Base-by-base conservation (phyloP, 1,284 basidiomycete species). In the Xanthoconium separans region DNA sequence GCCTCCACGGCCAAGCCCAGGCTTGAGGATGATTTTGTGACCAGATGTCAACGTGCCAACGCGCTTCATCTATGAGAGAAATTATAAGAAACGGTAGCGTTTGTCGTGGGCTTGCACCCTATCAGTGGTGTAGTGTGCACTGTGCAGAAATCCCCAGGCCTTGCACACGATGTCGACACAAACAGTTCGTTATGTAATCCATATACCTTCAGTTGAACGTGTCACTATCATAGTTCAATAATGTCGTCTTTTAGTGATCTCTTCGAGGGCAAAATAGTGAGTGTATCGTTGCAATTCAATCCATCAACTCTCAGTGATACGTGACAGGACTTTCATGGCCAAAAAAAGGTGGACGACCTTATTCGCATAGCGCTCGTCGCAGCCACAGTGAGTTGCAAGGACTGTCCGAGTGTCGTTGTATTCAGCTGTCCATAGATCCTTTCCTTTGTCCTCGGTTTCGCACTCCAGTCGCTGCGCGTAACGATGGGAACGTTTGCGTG, bases 301-400 rank as follows among this genome's bases (percentile, higher is more conserved):
- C 61, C 60, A 10, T 47, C 0, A 1, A 8, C 18, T 1, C 7
- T 50, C 10, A 45, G 51, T 57, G 29, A 54, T 34, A 7, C 2
- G 43, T 11, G 11, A 16, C 52, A 91, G 88, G 89, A 91, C 66
- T 91, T 89, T 70, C 79, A 83, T 61, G 88, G 88, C 1, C 88
- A 91, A 65, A 79, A 78, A 57, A 65, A 73, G 24, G 82, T 81
- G 0, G 88, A 90, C 55, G 63, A 73, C 48, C 73, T 86, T 30
- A 64, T 76, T 33, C 77, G 76, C 30, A 64, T 80, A 54, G 74
- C 73, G 69, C 68, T 81, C 33, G 67, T 76, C 34, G 57, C 57
- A 12, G 65, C 73, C 31, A 77, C 78, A n/a, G 78, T 79, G 54
- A 62, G 79, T 71, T 18, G 33, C 15, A 16, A 15, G 33, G 33